These are phyloP conservation scores for Scleromitrula shiraiana DNA, from an alignment of 2,329 filamentous ascomycete genomes.

Conservation along the genomic window DNA sequence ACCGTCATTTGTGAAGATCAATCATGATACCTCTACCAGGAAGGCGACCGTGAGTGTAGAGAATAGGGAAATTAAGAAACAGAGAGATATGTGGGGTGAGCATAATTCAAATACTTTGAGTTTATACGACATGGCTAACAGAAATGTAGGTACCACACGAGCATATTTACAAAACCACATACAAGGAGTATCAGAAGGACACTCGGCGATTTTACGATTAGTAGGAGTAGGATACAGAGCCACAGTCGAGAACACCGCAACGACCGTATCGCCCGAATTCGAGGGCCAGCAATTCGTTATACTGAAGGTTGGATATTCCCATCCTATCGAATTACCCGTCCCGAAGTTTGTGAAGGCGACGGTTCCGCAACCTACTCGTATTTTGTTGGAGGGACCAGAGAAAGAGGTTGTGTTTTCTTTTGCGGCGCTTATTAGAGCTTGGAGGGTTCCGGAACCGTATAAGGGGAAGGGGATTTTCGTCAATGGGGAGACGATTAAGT, in stretches of 20 bases:
- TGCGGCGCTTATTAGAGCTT: slow-evolving; percentile 77
- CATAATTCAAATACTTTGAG: not conserved
- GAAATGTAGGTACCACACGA: slow-evolving; percentile 69
- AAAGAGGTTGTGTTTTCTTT: slow-evolving; percentile 85
- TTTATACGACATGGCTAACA: slow-evolving; percentile 8
- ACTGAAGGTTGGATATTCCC: slow-evolving; percentile 92
- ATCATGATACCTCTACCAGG: slow-evolving; percentile 54
- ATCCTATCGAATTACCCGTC: slow-evolving; percentile 84
- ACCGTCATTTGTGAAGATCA: slow-evolving; percentile 69
- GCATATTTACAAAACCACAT: slow-evolving; percentile 87
- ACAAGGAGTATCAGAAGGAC: slow-evolving; percentile 89
- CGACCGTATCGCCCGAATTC: slow-evolving; percentile 58
- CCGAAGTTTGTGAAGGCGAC: slow-evolving; percentile 78
- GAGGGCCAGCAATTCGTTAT: slow-evolving; percentile 82
- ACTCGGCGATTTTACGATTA: slow-evolving; percentile 84
- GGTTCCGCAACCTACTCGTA: slow-evolving; percentile 82
- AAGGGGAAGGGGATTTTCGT: slow-evolving; percentile 99
- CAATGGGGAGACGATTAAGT: slow-evolving; percentile 92
- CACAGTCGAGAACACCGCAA: slow-evolving; percentile 68
- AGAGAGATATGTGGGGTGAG: slow-evolving; percentile 93
- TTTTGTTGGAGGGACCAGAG: slow-evolving; percentile 81
- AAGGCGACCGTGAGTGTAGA: slow-evolving; percentile 63
- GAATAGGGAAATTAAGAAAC: slow-evolving; percentile 60
- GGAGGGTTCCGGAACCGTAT: slow-evolving; percentile 92
- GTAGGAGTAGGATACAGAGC: slow-evolving; percentile 96